Percentiles rank a stretch among this genome's conserved stretches.
phyloP scores from a whole-genome alignment of 805 yeast genomes.

The Schizosaccharomyces cryophilus region DNA sequence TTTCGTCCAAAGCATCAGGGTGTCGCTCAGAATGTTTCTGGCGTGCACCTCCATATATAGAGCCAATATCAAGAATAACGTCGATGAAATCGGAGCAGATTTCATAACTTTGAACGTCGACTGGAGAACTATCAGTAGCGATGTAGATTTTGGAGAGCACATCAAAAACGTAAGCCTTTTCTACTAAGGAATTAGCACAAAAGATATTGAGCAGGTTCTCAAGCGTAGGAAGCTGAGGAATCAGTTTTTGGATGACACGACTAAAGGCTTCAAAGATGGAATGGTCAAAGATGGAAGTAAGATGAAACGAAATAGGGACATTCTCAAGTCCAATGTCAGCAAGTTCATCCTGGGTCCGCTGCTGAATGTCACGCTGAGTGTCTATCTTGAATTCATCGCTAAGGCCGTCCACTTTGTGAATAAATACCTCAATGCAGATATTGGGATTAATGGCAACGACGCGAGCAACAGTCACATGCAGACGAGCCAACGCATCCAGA shows the following conservation, averaged over 20 bases:
- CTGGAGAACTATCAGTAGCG: conserved; percentile 89
- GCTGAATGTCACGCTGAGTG: conserved; percentile 90
- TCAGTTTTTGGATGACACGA: conserved; percentile 71
- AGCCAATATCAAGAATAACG: conserved; percentile 65
- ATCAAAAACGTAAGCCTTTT: conserved; percentile 80
- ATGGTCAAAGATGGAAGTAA: conserved; percentile 86
- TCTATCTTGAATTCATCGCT: conserved; percentile 83
- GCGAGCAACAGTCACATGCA: conserved; percentile 67
- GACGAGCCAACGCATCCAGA: conserved; percentile 65
- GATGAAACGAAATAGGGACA: conserved; percentile 70
- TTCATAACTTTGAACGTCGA: conserved; percentile 83
- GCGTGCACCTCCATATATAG: conserved; percentile 11
- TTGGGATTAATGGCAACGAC: conserved; percentile 66
- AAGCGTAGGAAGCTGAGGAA: conserved; percentile 65
- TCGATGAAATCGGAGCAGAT: conserved; percentile 94
- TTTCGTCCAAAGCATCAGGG: conserved; percentile 1
- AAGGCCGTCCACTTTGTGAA: conserved; percentile 87
- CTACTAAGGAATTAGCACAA: conserved; percentile 72
- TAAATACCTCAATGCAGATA: conserved; percentile 72
- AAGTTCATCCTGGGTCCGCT: conserved; percentile 78
- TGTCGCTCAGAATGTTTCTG: conserved; percentile 1
- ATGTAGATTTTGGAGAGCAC: conserved; percentile 79
- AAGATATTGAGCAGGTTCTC: conserved; percentile 74
- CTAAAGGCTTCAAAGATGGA: conserved; percentile 89
- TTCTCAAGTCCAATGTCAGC: conserved; percentile 75